Percentiles rank a stretch among this genome's conserved stretches.
Conservation (phyloP, 129 eudicot species). For the Logfia minima region DNA sequence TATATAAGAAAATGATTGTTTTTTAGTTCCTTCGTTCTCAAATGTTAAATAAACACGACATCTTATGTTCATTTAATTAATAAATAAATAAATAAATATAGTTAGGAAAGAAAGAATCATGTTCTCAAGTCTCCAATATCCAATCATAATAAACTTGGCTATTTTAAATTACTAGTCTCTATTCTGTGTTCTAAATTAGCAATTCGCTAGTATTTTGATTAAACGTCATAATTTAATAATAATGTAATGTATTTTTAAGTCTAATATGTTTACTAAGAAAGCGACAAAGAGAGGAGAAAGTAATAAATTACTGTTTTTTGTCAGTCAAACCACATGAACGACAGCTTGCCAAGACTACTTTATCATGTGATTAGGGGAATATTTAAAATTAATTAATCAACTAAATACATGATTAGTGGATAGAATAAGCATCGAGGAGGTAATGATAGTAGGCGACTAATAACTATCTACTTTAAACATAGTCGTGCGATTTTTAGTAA, state of each 20-base stretch:
- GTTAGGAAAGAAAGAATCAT: not conserved
- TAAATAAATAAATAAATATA: not conserved
- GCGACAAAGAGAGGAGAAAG: not conserved
- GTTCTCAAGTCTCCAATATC: conserved; percentile 3
- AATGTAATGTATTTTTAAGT: not conserved
- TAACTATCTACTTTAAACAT: not conserved
- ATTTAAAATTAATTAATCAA: not conserved
- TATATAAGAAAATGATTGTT: not conserved
- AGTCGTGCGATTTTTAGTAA: not conserved
- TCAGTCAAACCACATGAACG: conserved; percentile 29
- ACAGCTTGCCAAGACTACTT: conserved; percentile 30
- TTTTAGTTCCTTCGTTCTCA: not conserved
- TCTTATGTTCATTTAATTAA: not conserved
- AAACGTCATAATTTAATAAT: not conserved
- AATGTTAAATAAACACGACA: not conserved
- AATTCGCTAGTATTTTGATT: not conserved
- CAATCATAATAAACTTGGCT: not conserved
- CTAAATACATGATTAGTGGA: not conserved
- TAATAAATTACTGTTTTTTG: not conserved
- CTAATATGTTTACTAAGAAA: not conserved
- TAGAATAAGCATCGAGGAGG: not conserved
- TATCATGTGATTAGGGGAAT: conserved; percentile 8
- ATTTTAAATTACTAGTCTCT: not conserved
- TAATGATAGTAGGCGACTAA: conserved; percentile 1
- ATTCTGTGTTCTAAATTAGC: not conserved